Conservation (phyloP, 2,329 filamentous ascomycete genomes). For the Verticillium zaregamsianum region DNA sequence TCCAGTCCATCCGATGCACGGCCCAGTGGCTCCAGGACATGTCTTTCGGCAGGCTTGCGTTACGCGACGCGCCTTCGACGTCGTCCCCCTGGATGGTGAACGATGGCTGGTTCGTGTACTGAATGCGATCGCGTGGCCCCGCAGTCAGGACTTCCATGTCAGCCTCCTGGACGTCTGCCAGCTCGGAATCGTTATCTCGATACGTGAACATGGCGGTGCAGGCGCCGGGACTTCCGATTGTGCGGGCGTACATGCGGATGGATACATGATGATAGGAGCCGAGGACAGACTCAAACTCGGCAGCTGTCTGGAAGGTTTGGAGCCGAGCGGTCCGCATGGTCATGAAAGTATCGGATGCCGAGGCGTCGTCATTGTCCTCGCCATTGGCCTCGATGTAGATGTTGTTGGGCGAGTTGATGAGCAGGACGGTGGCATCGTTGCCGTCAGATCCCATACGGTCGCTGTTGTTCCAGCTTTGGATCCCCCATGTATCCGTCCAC, state of each 20-base stretch:
- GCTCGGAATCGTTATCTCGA: slow-evolving; percentile 25
- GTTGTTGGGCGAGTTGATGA: slow-evolving; percentile 39
- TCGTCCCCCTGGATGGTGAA: slow-evolving; percentile 39
- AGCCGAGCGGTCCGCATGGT: slow-evolving; percentile 43
- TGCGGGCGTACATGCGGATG: slow-evolving; percentile 48
- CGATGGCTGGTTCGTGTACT: slow-evolving; percentile 59
- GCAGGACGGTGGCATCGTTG: slow-evolving; percentile 24
- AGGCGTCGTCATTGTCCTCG: slow-evolving; percentile 20
- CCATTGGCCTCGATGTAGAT: slow-evolving; percentile 40
- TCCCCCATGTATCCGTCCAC: slow-evolving; percentile 33
- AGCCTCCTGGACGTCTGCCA: slow-evolving; percentile 41
- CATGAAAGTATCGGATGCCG: slow-evolving; percentile 37
- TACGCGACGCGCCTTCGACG: slow-evolving; percentile 41
- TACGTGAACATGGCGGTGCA: slow-evolving; percentile 53
- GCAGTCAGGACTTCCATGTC: slow-evolving; percentile 50
- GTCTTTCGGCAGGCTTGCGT: slow-evolving; percentile 39
- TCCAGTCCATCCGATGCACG: slow-evolving; percentile 58
- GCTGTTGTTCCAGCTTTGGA: slow-evolving; percentile 36
- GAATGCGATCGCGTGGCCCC: slow-evolving; percentile 37
- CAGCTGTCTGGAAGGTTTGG: slow-evolving; percentile 38
- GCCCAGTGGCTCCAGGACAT: slow-evolving; percentile 51
- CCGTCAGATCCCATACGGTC: slow-evolving; percentile 11
- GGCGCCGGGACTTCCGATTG: slow-evolving; percentile 41
- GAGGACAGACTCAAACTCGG: slow-evolving; percentile 40
- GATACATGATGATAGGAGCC: slow-evolving; percentile 34